phyloP scores from a whole-genome alignment of 2,329 filamentous ascomycete genomes.

The Hortaea sp. region DNA sequence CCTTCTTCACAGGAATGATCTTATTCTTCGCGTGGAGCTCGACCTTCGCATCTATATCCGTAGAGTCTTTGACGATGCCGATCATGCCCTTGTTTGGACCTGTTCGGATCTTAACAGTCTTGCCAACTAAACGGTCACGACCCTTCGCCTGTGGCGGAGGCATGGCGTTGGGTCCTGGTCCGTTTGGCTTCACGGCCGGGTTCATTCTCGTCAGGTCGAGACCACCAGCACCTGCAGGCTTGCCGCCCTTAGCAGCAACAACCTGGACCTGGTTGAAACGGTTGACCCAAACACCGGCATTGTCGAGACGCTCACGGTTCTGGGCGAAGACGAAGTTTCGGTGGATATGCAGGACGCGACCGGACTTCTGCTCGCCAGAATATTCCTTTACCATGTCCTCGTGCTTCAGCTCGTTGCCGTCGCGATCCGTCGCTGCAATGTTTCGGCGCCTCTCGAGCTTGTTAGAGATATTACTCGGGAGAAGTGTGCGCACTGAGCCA shows the following conservation, averaged over 20 bases:
- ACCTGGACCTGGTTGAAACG: conserved; percentile 78
- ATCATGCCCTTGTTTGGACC: conserved; percentile 87
- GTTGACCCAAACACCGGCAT: conserved; percentile 81
- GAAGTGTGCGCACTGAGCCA: conserved; percentile 66
- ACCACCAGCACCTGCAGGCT: conserved; percentile 53
- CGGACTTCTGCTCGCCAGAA: conserved; percentile 72
- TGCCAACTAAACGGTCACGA: conserved; percentile 75
- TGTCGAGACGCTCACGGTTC: conserved; percentile 73
- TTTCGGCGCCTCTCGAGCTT: conserved; percentile 73
- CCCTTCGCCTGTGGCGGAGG: conserved; percentile 64
- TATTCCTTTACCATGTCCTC: conserved; percentile 91
- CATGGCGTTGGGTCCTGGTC: conserved; percentile 44
- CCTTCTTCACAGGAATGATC: conserved; percentile 73
- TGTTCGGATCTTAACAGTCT: conserved; percentile 80
- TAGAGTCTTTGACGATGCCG: conserved; percentile 92
- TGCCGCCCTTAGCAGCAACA: conserved; percentile 86
- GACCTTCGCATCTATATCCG: conserved; percentile 73
- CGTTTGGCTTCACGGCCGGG: conserved; percentile 62
- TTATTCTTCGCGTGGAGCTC: conserved; percentile 94
- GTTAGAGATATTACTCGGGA: conserved; percentile 87
- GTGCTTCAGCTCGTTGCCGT: conserved; percentile 81
- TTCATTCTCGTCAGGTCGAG: conserved; percentile 88
- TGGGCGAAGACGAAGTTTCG: conserved; percentile 86
- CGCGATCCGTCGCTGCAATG: conserved; percentile 83
- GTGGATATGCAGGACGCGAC: conserved; percentile 88